Percentiles rank a stretch among this genome's conserved stretches.
Evolutionary conservation across 805 yeast genomes (phyloP).

Genomic region (Osmozyma mogii): DNA sequence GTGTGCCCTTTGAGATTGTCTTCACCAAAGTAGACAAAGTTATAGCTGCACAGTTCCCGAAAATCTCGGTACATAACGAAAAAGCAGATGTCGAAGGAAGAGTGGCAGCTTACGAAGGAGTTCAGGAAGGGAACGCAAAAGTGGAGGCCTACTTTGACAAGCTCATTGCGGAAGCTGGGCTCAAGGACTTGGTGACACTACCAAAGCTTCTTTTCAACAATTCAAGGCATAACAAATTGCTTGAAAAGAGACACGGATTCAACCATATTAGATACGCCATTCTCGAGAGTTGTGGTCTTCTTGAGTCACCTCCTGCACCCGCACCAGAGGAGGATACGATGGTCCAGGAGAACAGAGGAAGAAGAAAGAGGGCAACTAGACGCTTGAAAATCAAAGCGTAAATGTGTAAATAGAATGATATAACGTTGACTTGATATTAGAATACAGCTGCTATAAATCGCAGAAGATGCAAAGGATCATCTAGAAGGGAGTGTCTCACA

Average conservation of each 20-base stretch:
- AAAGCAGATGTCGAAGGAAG: conserved; percentile 1
- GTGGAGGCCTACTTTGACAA: conserved; percentile 21
- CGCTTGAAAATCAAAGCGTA: conserved; percentile 1
- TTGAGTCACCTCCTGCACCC: too few species aligned
- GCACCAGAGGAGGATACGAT: conserved; percentile 1
- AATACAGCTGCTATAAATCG: too few species aligned
- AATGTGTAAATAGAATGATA: conserved; percentile 7
- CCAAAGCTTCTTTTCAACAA: conserved; percentile 47
- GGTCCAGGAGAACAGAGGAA: conserved; percentile 1
- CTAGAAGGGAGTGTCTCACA: too few species aligned
- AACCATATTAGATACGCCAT: conserved; percentile 44
- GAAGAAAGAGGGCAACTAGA: conserved; percentile 1
- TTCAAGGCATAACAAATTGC: conserved; percentile 29
- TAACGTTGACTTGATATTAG: too few species aligned
- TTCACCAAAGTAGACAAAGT: conserved; percentile 71
- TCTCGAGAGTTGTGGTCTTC: conserved; percentile 44
- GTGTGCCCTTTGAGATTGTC: conserved; percentile 64
- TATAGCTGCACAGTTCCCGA: conserved; percentile 17
- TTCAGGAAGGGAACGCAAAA: conserved; percentile 16
- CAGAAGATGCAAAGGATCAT: too few species aligned
- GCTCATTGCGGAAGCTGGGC: conserved; percentile 26
- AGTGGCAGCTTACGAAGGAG: conserved; percentile 7
- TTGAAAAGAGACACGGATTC: conserved; percentile 42
- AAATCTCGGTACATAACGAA: background rate
- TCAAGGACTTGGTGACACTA: conserved; percentile 30